Evolutionary conservation across 768 basidiomycete genomes (phyloP), one percentile per base, ranked within the genome.

Genomic region (Boletus reticulatus): DNA sequence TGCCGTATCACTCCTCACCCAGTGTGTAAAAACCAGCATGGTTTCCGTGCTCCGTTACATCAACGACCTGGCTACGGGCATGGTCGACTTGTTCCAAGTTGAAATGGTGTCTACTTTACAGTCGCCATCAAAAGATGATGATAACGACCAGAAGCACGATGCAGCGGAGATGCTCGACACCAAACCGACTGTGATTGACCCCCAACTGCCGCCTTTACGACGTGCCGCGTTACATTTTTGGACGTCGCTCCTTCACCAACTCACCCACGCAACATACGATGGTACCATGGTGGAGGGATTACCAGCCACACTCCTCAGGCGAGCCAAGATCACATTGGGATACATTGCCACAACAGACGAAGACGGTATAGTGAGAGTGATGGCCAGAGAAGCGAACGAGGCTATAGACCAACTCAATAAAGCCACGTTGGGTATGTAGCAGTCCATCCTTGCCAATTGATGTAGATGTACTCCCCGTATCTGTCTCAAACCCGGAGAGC

Each of bases 151-250:
- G 27, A 53, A 58, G 37, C 52, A 36, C 41, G 36, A 46, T 20
- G 57, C 31, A 36, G 48, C 17, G 20, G 62, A 56, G 16, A 63
- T 37, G 24, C 76, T 84, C 68, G 85, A 88, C 67, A 65, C 73
- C 2, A 73, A 85, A 36, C 87, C 90, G 11, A 81, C 82, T 0
- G 76, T 81, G 0, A 46, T 66, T 8, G 75, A 86, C 61, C 58
- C 88, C 0, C 91, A 85, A 66, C 78, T 90, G 46, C 91, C 95
- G 1, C 80, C 91, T 1, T 75, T 98, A 4, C 83, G 95, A 32
- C 87, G 96, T 41, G 87, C 92, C 1, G 93, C 91, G 0, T 66
- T 97, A n/a, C 86, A 94, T 62, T 88, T 97, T 67, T 76, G 96
- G 42, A 77, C 84, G 0, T 65, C 87, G 10, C 74, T 94, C 32